These are phyloP conservation scores for Tolypocladium ovalisporum DNA, from an alignment of 2,329 filamentous ascomycete species.

Conservation along the genomic window DNA sequence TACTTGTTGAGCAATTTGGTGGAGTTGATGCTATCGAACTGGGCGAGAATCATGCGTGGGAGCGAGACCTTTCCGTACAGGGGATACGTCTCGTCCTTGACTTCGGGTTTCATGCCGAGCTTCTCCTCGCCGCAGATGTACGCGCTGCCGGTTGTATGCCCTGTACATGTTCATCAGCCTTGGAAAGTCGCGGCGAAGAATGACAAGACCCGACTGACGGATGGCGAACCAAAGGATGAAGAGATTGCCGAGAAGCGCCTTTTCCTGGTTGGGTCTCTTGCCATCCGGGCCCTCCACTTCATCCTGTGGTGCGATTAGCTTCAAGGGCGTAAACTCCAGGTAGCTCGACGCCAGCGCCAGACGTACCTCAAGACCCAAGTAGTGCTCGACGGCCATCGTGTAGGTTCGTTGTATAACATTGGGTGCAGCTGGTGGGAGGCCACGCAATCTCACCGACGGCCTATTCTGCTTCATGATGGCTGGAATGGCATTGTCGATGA, in stretches of 20 bases:
- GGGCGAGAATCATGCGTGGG: constrained; percentile 33
- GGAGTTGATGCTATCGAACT: constrained; percentile 31
- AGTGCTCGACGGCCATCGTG: constrained; percentile 9
- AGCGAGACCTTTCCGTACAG: constrained; percentile 25
- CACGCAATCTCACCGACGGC: neutral
- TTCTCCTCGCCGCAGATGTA: constrained; percentile 28
- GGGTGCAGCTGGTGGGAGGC: neutral
- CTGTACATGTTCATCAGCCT: constrained; percentile 13
- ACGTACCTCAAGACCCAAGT: constrained; percentile 12
- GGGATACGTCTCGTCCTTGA: constrained; percentile 23
- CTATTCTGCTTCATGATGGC: constrained; percentile 15
- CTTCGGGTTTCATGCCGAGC: constrained; percentile 26
- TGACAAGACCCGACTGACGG: constrained; percentile 22
- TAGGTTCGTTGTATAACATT: constrained; percentile 12
- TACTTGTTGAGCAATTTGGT: constrained; percentile 22
- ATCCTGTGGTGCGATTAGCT: neutral
- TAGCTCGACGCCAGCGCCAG: no score
- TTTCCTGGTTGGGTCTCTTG: constrained; percentile 13
- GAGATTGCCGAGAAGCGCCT: constrained; percentile 25
- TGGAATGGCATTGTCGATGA: constrained; percentile 16
- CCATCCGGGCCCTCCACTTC: neutral
- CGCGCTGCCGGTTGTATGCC: constrained; percentile 32
- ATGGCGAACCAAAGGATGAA: constrained; percentile 36
- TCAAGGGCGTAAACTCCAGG: neutral
- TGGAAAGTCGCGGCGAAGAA: no score